Percentiles rank a stretch among this genome's conserved stretches.
Evolutionary conservation across 768 basidiomycete species (phyloP).

Genomic region (Boletus fagicola): DNA sequence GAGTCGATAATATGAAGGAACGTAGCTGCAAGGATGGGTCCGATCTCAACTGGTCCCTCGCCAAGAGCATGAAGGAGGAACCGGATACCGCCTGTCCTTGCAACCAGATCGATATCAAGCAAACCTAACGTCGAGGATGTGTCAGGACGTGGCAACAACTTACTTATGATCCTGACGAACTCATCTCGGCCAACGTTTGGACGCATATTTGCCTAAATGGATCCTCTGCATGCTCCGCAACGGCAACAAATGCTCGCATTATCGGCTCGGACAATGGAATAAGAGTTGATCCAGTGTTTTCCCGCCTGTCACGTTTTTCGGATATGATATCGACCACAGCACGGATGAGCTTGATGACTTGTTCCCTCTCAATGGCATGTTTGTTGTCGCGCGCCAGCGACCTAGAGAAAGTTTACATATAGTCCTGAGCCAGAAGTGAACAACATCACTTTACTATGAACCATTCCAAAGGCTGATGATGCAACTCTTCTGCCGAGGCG

Average conservation of each 20-base stretch:
- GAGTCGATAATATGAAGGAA: slow-evolving; percentile 85
- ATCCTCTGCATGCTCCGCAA: slow-evolving; percentile 92
- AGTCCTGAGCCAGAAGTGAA: neutral
- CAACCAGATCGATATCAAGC: slow-evolving; percentile 81
- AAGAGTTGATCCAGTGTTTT: slow-evolving; percentile 38
- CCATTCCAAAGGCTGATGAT: slow-evolving; percentile 74
- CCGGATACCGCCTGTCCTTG: slow-evolving; percentile 79
- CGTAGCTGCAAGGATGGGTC: slow-evolving; percentile 71
- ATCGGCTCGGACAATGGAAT: slow-evolving; percentile 72
- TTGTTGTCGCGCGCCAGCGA: slow-evolving; percentile 85
- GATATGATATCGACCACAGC: slow-evolving; percentile 76
- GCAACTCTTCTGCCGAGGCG: slow-evolving; percentile 64
- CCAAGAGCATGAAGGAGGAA: slow-evolving; percentile 82
- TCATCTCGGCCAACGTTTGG: slow-evolving; percentile 86
- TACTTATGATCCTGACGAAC: slow-evolving; percentile 44
- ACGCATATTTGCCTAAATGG: slow-evolving; percentile 79
- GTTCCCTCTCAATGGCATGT: slow-evolving; percentile 82
- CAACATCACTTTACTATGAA: slow-evolving; percentile 79
- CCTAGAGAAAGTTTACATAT: slow-evolving; percentile 39
- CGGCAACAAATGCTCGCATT: slow-evolving; percentile 86
- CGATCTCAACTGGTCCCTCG: slow-evolving; percentile 86
- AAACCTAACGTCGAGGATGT: slow-evolving; percentile 53
- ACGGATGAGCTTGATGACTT: slow-evolving; percentile 87
- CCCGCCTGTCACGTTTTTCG: slow-evolving; percentile 45
- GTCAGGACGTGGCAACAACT: slow-evolving; percentile 11